phyloP scores from a whole-genome alignment of 495 filamentous ascomycete genomes.

The Rostrohypoxylon terebratum region DNA sequence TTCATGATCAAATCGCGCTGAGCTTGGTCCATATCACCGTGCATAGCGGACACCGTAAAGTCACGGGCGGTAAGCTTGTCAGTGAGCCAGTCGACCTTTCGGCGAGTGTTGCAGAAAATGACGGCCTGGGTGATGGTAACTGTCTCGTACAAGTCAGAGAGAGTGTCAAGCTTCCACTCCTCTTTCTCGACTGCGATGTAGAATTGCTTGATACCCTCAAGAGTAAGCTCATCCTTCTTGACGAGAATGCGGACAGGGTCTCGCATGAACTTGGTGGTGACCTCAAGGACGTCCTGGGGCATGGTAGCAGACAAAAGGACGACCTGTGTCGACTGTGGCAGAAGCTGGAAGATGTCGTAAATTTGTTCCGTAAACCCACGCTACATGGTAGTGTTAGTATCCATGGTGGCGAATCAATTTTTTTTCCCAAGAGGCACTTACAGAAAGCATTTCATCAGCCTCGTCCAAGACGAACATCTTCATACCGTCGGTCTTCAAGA shows the following conservation, averaged over 20 bases:
- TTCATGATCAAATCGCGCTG: constrained; percentile 99
- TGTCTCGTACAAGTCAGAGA: constrained; percentile 98
- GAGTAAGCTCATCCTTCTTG: constrained; percentile 98
- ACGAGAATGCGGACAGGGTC: constrained; percentile 98
- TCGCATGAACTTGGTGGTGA: constrained; percentile 99
- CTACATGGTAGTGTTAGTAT: constrained; percentile 55
- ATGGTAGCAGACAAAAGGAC: constrained; percentile 97
- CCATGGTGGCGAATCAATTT: neutral
- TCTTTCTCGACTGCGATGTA: constrained; percentile 99
- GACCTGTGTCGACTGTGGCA: constrained; percentile 97
- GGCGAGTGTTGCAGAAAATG: constrained; percentile 99
- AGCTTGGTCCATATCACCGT: constrained; percentile 97
- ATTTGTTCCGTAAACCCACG: constrained; percentile 99
- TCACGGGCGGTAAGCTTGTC: constrained; percentile 98
- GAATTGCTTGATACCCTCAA: constrained; percentile 99
- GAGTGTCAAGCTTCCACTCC: constrained; percentile 99
- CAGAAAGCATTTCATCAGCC: constrained; percentile 98
- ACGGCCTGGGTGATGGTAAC: constrained; percentile 99
- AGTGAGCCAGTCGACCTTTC: constrained; percentile 99
- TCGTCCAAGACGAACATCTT: constrained; percentile 99
- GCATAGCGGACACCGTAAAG: constrained; percentile 99
- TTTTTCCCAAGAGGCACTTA: constrained; percentile 56
- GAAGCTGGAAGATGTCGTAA: constrained; percentile 99
- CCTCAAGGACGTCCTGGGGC: constrained; percentile 98
- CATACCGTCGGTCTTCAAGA: constrained; percentile 93